Percentiles rank a stretch among this genome's conserved stretches.
phyloP scores from a whole-genome alignment of 805 yeast species.

The Metschnikowia similis region DNA sequence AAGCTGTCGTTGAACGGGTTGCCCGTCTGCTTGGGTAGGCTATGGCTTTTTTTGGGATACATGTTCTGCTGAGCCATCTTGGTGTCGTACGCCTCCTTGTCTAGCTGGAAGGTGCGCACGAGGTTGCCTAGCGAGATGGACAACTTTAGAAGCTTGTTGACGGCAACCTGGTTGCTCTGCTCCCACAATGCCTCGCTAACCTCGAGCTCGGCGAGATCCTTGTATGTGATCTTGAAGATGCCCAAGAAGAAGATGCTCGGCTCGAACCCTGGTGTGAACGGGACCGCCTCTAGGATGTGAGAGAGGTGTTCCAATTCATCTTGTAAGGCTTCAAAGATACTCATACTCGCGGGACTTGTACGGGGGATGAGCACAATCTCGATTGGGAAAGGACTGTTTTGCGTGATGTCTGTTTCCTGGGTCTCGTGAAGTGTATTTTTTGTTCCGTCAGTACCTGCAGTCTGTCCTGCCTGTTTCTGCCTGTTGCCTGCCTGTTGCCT shows the following conservation, averaged over 20 bases:
- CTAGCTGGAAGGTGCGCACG: conserved; percentile 31
- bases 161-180: conserved; percentile 27
- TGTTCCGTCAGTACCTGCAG: no score
- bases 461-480: no score
- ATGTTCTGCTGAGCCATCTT: conserved; percentile 18
- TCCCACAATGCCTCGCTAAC: conserved; percentile 16
- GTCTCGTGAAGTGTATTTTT: no score
- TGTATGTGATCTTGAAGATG: conserved; percentile 26
- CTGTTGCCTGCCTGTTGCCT: no score
- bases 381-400: no score
- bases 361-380: no score
- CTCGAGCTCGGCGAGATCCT: conserved; percentile 21
- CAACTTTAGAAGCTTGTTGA: conserved; percentile 35
- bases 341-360: conserved; percentile 2
- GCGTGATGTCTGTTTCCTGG: no score
- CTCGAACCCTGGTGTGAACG: conserved; percentile 24
- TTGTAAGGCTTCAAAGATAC: conserved; percentile 17
- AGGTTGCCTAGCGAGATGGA: conserved; percentile 42
- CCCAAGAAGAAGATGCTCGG: conserved; percentile 24
- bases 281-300: conserved; percentile 30
- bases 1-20: conserved; percentile 15
- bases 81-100: conserved; percentile 27
- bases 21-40: neutral
- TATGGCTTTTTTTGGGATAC: neutral
- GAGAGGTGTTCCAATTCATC: conserved; percentile 25